These are phyloP conservation scores for Phlyctochytrium arcticum DNA, from an alignment of 192 early-diverging fungal genomes.

Conservation along the genomic window DNA sequence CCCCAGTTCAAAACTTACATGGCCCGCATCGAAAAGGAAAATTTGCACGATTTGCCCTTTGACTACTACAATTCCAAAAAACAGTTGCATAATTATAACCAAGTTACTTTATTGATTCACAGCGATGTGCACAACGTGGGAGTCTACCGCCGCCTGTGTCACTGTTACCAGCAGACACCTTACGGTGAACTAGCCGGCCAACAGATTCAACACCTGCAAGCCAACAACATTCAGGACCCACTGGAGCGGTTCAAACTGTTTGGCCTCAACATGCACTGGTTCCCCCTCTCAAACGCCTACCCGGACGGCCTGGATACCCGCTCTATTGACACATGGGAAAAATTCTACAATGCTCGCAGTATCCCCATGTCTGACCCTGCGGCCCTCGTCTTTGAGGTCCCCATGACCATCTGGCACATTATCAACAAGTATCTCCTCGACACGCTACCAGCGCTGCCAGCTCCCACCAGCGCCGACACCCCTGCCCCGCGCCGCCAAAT, in stretches of 20 bases:
- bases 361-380: slow-evolving; percentile 39
- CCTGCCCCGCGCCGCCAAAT: slow-evolving; percentile 40
- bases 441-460: not conserved
- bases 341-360: slow-evolving; percentile 31
- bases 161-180: slow-evolving; percentile 39
- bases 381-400: slow-evolving; percentile 48
- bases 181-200: slow-evolving; percentile 44
- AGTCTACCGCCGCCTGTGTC: slow-evolving; percentile 47
- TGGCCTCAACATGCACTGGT: slow-evolving; percentile 43
- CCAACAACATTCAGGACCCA: slow-evolving; percentile 13
- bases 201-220: slow-evolving; percentile 30
- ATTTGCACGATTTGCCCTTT: slow-evolving; percentile 49
- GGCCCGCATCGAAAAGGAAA: slow-evolving; percentile 35
- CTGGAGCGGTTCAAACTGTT: slow-evolving; percentile 36
- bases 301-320: slow-evolving; percentile 22
- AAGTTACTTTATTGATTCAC: slow-evolving; percentile 40
- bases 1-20: slow-evolving; percentile 40
- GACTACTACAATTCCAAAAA: slow-evolving; percentile 43
- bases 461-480: too few relatives aligned
- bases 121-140: slow-evolving; percentile 49
- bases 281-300: slow-evolving; percentile 36
- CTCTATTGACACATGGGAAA: slow-evolving; percentile 41
- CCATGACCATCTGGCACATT: slow-evolving; percentile 46
- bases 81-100: slow-evolving; percentile 47
- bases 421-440: slow-evolving; percentile 43